Percentiles rank a stretch among this genome's conserved stretches.
These are phyloP conservation scores for Phytopythium delawarense DNA, from an alignment of 352 stramenopile genomes.

Conservation along the genomic window DNA sequence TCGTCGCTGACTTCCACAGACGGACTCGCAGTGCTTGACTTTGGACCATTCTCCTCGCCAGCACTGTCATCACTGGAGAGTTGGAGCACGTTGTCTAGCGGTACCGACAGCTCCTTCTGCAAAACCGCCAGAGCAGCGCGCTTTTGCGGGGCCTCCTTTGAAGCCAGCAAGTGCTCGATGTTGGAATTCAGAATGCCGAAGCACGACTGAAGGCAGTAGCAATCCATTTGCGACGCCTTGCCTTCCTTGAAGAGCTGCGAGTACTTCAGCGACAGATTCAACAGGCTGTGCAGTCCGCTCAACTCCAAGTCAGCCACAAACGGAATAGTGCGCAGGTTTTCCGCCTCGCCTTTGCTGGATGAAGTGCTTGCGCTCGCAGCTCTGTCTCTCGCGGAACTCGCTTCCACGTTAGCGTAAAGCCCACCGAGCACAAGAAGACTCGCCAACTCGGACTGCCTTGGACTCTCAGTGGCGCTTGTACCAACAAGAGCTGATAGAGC, in stretches of 20 bases:
- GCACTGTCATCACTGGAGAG: slow-evolving; percentile 12
- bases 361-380: slow-evolving; percentile 26
- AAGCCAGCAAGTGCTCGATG: slow-evolving; percentile 25
- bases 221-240: slow-evolving; percentile 11
- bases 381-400: slow-evolving; percentile 9
- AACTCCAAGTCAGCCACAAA: slow-evolving; percentile 41
- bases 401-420: slow-evolving; percentile 16
- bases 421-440: slow-evolving; percentile 28
- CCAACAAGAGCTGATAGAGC: background rate
- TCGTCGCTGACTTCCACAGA: slow-evolving; percentile 14
- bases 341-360: background rate
- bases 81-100: slow-evolving; percentile 33
- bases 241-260: slow-evolving; percentile 24
- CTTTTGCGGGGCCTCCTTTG: slow-evolving; percentile 9
- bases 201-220: slow-evolving; percentile 36
- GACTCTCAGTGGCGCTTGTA: background rate
- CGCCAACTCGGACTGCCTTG: slow-evolving; percentile 12
- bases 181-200: slow-evolving; percentile 42
- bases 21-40: background rate
- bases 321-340: slow-evolving; percentile 11
- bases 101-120: slow-evolving; percentile 15
- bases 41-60: background rate
- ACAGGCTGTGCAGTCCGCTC: slow-evolving; percentile 27
- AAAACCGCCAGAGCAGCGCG: slow-evolving; percentile 18
- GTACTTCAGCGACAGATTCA: slow-evolving; percentile 29